Percentiles rank a stretch among this genome's conserved stretches.
Evolutionary conservation across 2,329 filamentous ascomycete genomes (phyloP).

Genomic region (Byssoonygena ceratinophila): DNA sequence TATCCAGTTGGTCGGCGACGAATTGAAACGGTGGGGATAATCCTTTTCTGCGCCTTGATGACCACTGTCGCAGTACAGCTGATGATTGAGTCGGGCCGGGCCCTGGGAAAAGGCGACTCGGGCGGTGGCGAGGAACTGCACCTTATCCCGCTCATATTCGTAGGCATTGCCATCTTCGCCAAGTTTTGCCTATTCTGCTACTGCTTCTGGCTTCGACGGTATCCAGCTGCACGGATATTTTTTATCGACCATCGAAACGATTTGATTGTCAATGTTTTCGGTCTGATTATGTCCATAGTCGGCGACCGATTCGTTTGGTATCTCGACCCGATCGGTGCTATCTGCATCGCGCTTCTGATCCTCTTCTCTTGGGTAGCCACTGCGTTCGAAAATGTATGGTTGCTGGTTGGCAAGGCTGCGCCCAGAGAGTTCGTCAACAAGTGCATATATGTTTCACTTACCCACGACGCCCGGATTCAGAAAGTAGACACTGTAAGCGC

Average conservation of each 20-base stretch:
- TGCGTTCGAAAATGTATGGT: conserved; percentile 52
- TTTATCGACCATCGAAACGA: conserved; percentile 48
- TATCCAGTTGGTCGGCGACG: conserved; percentile 54
- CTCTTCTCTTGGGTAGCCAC: conserved; percentile 52
- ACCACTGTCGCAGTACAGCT: conserved; percentile 55
- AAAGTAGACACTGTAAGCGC: conserved; percentile 44
- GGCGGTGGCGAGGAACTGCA: conserved; percentile 39
- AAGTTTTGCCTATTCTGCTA: conserved; percentile 20
- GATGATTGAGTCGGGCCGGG: conserved; percentile 49
- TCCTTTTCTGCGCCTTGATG: conserved; percentile 57
- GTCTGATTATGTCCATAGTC: conserved; percentile 47
- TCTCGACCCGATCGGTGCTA: conserved; percentile 51
- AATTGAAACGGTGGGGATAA: conserved; percentile 55
- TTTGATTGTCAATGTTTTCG: conserved; percentile 47
- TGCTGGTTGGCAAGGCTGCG: conserved; percentile 52
- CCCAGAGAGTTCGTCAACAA: conserved; percentile 48
- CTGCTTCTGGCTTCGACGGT: conserved; percentile 18
- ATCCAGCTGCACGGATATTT: conserved; percentile 18
- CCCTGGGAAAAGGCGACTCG: conserved; percentile 37
- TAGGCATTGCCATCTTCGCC: conserved; percentile 36
- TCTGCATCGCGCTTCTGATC: conserved; percentile 51
- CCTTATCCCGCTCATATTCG: conserved; percentile 46
- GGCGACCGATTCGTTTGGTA: conserved; percentile 47
- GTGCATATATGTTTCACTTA: conserved; percentile 47
- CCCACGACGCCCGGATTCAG: conserved; percentile 44